Conservation (phyloP, 176 grass and related monocot species). For the Rhipidocladum racemiflorum region DNA sequence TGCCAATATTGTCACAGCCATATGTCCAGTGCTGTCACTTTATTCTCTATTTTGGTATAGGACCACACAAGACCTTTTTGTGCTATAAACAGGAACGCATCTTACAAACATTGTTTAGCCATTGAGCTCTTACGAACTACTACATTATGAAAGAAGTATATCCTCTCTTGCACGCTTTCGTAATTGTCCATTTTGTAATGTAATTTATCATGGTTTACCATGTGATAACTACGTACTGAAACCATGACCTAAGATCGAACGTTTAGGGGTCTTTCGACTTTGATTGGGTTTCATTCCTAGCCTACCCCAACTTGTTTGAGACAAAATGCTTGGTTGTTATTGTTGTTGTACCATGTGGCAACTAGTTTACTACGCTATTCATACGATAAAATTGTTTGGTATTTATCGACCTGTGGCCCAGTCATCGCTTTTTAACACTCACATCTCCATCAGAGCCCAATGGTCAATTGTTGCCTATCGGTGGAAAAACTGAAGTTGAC, state of each 20-base stretch:
- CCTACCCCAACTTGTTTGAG: too few species aligned
- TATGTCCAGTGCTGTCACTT: not conserved
- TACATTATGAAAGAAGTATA: not conserved
- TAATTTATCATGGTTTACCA: not conserved
- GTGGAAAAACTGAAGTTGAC: constrained; percentile 77
- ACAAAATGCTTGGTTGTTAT: too few species aligned
- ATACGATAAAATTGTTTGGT: not conserved
- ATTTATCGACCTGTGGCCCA: not conserved
- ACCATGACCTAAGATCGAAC: too few species aligned
- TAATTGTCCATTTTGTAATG: not conserved
- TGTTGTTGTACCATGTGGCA: not conserved
- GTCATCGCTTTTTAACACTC: constrained; percentile 20
- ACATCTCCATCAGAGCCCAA: constrained; percentile 53
- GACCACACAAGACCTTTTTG: not conserved
- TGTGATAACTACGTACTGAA: constrained; percentile 6
- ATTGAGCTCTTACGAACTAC: not conserved
- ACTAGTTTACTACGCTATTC: not conserved
- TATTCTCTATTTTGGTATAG: not conserved
- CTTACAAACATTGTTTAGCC: not conserved
- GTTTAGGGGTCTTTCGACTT: too few species aligned
- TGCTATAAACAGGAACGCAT: not conserved
- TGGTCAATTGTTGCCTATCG: constrained; percentile 72
- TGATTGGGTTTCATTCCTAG: too few species aligned
- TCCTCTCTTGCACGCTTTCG: not conserved
- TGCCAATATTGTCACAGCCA: not conserved